Conservation (phyloP, 371 early-diverging fungal species). For the Lichtheimia ornata region DNA sequence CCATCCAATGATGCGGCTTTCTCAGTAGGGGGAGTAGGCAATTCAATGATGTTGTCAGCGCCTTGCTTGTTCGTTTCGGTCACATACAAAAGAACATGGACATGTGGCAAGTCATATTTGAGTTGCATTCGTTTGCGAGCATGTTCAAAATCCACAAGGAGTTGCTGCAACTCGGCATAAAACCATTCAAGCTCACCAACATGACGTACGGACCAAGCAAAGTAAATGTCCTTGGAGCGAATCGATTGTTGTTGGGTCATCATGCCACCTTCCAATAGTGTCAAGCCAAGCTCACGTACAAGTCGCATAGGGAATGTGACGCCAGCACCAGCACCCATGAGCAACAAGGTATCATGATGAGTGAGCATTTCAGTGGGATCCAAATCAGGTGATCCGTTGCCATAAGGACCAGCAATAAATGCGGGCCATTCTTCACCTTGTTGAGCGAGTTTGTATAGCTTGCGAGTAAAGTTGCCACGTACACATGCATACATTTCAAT, state of each 20-base stretch:
- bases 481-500: constrained; percentile 49
- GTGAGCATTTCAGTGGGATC: constrained; percentile 23
- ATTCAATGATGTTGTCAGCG: too few species aligned
- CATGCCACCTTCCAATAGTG: constrained; percentile 13
- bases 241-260: constrained; percentile 8
- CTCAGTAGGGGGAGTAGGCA: too few species aligned
- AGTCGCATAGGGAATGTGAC: constrained; percentile 55
- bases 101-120: constrained; percentile 7
- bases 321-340: constrained; percentile 58
- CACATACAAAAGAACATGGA: constrained; percentile 21
- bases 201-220: constrained; percentile 40
- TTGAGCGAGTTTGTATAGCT: constrained; percentile 37
- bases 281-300: constrained; percentile 43
- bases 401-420: constrained; percentile 57
- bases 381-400: constrained; percentile 21
- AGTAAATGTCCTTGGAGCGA: constrained; percentile 26
- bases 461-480: constrained; percentile 57
- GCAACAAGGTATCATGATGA: constrained; percentile 31
- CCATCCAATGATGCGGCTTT: too few species aligned
- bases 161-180: constrained; percentile 40
- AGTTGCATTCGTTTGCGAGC: constrained; percentile 4
- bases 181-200: constrained; percentile 56
- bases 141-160: constrained; percentile 23
- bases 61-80: constrained; percentile 10
- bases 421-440: constrained; percentile 37